Evolutionary conservation across 306 rosid species (phyloP).

Genomic region (Amphicarpaea edgeworthii): DNA sequence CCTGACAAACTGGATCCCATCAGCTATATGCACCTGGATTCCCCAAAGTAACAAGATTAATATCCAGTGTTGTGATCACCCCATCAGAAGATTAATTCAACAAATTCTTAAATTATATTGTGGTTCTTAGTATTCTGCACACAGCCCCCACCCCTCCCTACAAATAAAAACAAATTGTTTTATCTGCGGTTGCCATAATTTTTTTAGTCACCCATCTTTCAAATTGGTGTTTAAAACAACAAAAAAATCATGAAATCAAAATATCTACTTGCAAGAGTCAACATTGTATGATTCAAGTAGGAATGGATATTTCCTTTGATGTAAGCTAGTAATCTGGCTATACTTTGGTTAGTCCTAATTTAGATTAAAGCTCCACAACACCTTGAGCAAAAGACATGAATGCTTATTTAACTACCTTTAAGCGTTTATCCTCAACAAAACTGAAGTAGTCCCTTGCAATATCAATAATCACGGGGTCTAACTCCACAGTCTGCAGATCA

Average conservation of each 20-base stretch:
- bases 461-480: constrained; percentile 72
- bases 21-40: constrained; percentile 85
- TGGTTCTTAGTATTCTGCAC: neutral
- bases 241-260: constrained; percentile 10
- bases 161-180: neutral
- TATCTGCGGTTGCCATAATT: constrained; percentile 25
- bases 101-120: constrained; percentile 16
- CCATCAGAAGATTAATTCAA: constrained; percentile 24
- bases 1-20: constrained; percentile 84
- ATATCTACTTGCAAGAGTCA: neutral
- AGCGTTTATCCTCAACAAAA: constrained; percentile 71
- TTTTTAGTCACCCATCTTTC: neutral
- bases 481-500: constrained; percentile 80
- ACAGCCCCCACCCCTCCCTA: neutral
- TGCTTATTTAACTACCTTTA: constrained; percentile 63
- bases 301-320: constrained; percentile 26
- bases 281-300: constrained; percentile 7
- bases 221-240: neutral
- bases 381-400: neutral
- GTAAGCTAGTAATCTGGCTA: constrained; percentile 2
- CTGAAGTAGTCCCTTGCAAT: constrained; percentile 79
- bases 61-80: constrained; percentile 6
- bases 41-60: constrained; percentile 40
- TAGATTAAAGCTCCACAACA: neutral
- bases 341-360: neutral